Conservation (phyloP, 2,329 filamentous ascomycete species). For the Fusarium mexicanum region DNA sequence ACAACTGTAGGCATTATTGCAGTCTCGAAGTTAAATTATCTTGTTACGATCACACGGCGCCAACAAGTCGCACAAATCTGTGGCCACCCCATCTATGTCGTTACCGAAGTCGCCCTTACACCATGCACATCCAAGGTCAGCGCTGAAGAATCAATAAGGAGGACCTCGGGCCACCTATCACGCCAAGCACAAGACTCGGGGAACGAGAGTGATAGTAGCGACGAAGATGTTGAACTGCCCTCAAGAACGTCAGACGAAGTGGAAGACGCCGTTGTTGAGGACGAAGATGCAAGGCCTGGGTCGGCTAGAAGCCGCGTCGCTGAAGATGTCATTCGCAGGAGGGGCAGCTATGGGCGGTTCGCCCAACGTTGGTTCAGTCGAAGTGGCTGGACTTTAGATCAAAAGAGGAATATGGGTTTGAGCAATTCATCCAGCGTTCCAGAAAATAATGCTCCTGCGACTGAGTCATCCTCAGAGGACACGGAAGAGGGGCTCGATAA, state of each 20-base stretch:
- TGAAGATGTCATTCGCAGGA: conserved; percentile 86
- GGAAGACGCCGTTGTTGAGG: conserved; percentile 52
- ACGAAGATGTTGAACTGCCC: conserved; percentile 55
- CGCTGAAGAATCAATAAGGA: conserved; percentile 75
- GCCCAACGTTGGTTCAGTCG: conserved; percentile 91
- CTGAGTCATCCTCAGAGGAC: conserved; percentile 34
- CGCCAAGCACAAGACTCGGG: conserved; percentile 52
- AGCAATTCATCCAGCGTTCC: conserved; percentile 53
- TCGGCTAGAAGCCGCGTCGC: conserved; percentile 72
- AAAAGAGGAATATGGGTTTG: conserved; percentile 75
- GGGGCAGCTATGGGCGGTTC: conserved; percentile 88
- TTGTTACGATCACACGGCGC: conserved; percentile 86
- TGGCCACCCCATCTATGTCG: conserved; percentile 83
- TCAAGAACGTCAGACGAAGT: conserved; percentile 54
- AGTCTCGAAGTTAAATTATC: conserved; percentile 81
- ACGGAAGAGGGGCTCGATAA: conserved; percentile 50
- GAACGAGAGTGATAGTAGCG: conserved; percentile 58
- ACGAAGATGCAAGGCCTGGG: conserved; percentile 46
- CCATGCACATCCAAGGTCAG: conserved; percentile 81
- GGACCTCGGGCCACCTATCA: conserved; percentile 61
- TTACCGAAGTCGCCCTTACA: conserved; percentile 91
- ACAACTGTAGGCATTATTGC: conserved; percentile 76
- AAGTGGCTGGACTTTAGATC: conserved; percentile 80
- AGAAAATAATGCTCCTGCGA: conserved; percentile 16
- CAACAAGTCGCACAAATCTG: conserved; percentile 89